Percentiles rank a stretch among this genome's conserved stretches.
phyloP scores from a whole-genome alignment of 2,329 filamentous ascomycete species.

The Aaosphaeria arxii region DNA sequence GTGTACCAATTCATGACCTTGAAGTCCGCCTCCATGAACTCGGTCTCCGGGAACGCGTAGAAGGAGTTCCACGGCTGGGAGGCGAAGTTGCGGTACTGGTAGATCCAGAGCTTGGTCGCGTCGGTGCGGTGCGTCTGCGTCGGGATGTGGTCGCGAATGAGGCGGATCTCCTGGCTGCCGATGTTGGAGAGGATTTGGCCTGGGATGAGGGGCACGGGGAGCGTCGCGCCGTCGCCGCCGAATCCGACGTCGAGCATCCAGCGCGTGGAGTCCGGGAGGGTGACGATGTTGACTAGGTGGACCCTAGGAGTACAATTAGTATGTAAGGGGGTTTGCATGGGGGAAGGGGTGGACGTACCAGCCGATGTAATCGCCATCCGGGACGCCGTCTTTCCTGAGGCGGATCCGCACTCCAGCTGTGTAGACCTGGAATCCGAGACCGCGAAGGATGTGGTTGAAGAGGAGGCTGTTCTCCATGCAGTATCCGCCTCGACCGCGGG shows the following conservation, averaged over 20 bases:
- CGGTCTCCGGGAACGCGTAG: slow-evolving; percentile 41
- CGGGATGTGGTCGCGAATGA: slow-evolving; percentile 51
- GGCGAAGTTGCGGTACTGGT: slow-evolving; percentile 50
- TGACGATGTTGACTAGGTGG: slow-evolving; percentile 63
- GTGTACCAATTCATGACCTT: slow-evolving; percentile 40
- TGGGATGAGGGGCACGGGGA: slow-evolving; percentile 53
- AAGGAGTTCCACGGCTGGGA: slow-evolving; percentile 41
- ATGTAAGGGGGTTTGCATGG: neutral
- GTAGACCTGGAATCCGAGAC: slow-evolving; percentile 54
- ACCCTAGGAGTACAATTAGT: slow-evolving; percentile 31
- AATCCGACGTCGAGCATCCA: slow-evolving; percentile 63
- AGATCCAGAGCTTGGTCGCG: slow-evolving; percentile 58
- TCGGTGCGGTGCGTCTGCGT: slow-evolving; percentile 36
- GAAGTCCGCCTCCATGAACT: slow-evolving; percentile 41
- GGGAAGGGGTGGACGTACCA: slow-evolving; percentile 45
- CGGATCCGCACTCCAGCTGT: slow-evolving; percentile 51
- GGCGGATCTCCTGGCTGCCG: slow-evolving; percentile 55
- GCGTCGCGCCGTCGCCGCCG: slow-evolving; percentile 59
- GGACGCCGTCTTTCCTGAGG: slow-evolving; percentile 24
- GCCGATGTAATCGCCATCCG: slow-evolving; percentile 44
- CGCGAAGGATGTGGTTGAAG: slow-evolving; percentile 52
- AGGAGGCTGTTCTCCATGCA: slow-evolving; percentile 60
- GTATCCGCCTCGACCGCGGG: slow-evolving; percentile 53
- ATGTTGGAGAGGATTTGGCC: slow-evolving; percentile 47
- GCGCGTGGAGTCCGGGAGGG: slow-evolving; percentile 47